phyloP scores from a whole-genome alignment of 257 asterid genomes.

The Ocimum tenuiflorum region DNA sequence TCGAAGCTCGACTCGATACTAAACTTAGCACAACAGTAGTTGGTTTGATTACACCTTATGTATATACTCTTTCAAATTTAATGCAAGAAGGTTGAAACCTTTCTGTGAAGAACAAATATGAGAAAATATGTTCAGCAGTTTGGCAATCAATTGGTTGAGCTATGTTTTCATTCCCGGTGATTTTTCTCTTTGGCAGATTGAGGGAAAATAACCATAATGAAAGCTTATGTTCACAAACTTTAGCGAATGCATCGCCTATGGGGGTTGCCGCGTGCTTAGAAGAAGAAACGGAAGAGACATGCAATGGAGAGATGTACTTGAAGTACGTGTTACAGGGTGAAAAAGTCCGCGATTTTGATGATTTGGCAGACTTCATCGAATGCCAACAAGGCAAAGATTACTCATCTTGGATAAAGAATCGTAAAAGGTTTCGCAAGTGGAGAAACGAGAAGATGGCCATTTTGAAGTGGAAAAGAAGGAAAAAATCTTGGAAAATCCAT shows the following conservation, averaged over 20 bases:
- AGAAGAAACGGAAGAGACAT: constrained; percentile 58
- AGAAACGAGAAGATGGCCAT: constrained; percentile 46
- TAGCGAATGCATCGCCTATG: constrained; percentile 17
- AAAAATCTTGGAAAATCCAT: constrained; percentile 38
- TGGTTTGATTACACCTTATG: too few relatives aligned
- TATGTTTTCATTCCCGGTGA: background rate
- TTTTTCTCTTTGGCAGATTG: constrained; percentile 18
- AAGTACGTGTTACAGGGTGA: constrained; percentile 31
- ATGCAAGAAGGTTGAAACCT: background rate
- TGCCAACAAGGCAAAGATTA: constrained; percentile 69
- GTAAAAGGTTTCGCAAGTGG: constrained; percentile 46
- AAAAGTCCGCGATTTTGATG: constrained; percentile 35
- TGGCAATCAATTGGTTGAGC: background rate
- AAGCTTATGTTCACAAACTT: constrained; percentile 20
- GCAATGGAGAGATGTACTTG: constrained; percentile 59
- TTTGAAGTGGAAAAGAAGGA: constrained; percentile 63
- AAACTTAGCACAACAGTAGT: too few relatives aligned
- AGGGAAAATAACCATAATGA: constrained; percentile 11
- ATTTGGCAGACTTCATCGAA: constrained; percentile 53
- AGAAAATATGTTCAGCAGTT: background rate
- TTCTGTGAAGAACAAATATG: background rate
- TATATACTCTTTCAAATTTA: background rate
- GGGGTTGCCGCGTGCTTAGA: constrained; percentile 31
- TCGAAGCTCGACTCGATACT: too few relatives aligned
- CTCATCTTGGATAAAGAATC: constrained; percentile 54